Percentiles rank a stretch among this genome's conserved stretches.
Evolutionary conservation across 495 filamentous ascomycete species (phyloP).

Genomic region (Pseudoneurospora amorphoporcata): DNA sequence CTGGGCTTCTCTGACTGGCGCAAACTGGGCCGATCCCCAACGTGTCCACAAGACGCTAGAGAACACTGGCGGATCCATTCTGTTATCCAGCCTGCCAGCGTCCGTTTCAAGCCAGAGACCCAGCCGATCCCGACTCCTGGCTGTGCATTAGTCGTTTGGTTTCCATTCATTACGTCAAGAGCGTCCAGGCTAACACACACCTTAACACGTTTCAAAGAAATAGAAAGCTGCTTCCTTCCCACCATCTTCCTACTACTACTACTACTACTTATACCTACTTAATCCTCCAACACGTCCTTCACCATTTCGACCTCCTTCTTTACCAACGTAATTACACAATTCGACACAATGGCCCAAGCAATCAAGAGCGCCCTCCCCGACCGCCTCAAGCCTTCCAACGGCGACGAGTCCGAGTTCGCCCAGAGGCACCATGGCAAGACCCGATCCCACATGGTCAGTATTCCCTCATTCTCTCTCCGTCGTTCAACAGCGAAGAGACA

Average conservation of each 20-base stretch:
- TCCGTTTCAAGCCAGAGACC: neutral
- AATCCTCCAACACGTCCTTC: neutral
- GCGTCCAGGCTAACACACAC: constrained; percentile 1
- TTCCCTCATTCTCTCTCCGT: neutral
- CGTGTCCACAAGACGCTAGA: neutral
- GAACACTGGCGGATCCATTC: neutral
- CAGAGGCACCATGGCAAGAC: constrained; percentile 89
- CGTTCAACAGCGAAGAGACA: too few relatives aligned
- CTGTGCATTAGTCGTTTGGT: neutral
- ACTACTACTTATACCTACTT: neutral
- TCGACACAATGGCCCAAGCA: constrained; percentile 52
- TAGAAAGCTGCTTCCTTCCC: neutral
- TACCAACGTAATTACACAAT: constrained; percentile 1
- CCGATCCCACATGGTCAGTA: constrained; percentile 89
- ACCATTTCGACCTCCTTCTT: neutral
- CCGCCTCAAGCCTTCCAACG: constrained; percentile 59
- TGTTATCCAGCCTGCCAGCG: neutral
- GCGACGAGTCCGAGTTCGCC: constrained; percentile 43
- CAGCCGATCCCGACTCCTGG: neutral
- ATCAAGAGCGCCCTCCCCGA: constrained; percentile 63
- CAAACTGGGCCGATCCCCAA: neutral
- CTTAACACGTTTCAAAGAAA: neutral
- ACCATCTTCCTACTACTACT: neutral
- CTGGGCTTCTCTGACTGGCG: neutral
- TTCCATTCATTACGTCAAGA: neutral